A percentile compares a stretch with the other conserved stretches of the same genome.
phyloP scores from a whole-genome alignment of 805 yeast genomes.

The Blastobotrys peoriensis region DNA sequence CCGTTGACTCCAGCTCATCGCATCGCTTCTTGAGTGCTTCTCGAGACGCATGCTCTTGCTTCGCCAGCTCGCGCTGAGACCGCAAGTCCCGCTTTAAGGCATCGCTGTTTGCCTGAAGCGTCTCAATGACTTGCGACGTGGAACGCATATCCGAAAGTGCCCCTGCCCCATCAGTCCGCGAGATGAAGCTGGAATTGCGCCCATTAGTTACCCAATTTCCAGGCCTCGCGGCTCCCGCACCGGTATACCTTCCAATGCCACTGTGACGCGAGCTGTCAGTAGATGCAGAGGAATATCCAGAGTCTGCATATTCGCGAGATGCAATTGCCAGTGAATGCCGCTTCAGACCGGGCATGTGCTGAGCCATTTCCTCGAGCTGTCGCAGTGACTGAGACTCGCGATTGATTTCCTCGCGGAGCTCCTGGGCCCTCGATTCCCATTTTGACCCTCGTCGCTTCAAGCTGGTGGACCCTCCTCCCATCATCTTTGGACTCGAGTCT shows the following conservation, averaged over 20 bases:
- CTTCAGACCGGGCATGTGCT: slow-evolving; percentile 15
- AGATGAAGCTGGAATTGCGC: slow-evolving; percentile 3
- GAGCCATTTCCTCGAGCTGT: slow-evolving; percentile 27
- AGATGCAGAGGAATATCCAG: background rate
- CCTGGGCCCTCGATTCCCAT: slow-evolving; percentile 24
- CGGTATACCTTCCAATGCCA: slow-evolving; percentile 5
- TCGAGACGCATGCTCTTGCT: slow-evolving; percentile 49
- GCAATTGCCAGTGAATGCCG: slow-evolving; percentile 1
- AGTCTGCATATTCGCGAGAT: background rate
- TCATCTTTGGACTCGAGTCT: no score
- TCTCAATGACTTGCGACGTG: slow-evolving; percentile 30
- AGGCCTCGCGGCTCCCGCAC: no score
- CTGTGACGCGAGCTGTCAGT: slow-evolving; percentile 4
- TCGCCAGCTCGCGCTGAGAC: slow-evolving; percentile 32
- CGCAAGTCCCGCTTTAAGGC: slow-evolving; percentile 45
- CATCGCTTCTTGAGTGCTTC: slow-evolving; percentile 32
- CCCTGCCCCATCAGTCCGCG: slow-evolving; percentile 5
- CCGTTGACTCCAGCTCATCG: slow-evolving; percentile 17
- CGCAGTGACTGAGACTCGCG: slow-evolving; percentile 23
- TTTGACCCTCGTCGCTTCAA: background rate
- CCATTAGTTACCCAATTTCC: slow-evolving; percentile 6
- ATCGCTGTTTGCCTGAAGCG: slow-evolving; percentile 46
- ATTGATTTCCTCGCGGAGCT: slow-evolving; percentile 24
- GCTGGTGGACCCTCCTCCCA: background rate
- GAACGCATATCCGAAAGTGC: slow-evolving; percentile 6